Percentiles rank a stretch among this genome's conserved stretches.
These are phyloP conservation scores for Xylariaceae sp. DNA, from an alignment of 2,329 filamentous ascomycete species.

Conservation along the genomic window DNA sequence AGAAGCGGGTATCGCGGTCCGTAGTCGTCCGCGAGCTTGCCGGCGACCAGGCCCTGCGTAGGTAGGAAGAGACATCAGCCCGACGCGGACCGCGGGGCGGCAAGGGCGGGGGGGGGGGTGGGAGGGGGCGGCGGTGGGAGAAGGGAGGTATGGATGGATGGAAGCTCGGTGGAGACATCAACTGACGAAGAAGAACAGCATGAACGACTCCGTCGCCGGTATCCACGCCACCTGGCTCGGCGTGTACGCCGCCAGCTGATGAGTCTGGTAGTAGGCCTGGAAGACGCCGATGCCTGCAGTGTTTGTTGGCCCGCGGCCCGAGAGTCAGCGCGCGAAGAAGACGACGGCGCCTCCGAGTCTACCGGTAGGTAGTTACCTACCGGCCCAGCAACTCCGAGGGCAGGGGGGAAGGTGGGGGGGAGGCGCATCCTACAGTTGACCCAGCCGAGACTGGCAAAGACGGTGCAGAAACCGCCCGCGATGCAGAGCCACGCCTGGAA, in stretches of 20 bases:
- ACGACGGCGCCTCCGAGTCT: too few relatives aligned
- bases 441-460: conserved; percentile 15
- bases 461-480: conserved; percentile 12
- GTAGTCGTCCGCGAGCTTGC: conserved; percentile 13
- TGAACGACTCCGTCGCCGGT: conserved; percentile 10
- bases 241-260: conserved; percentile 11
- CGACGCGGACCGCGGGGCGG: too few relatives aligned
- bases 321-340: background rate
- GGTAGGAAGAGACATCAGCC: too few relatives aligned
- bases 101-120: too few relatives aligned
- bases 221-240: conserved; percentile 13
- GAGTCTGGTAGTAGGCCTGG: conserved; percentile 13
- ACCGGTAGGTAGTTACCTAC: too few relatives aligned
- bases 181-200: conserved; percentile 11
- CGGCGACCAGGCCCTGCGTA: conserved; percentile 8
- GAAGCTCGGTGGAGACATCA: too few relatives aligned
- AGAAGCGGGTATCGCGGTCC: conserved; percentile 33
- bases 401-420: background rate
- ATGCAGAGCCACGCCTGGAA: conserved; percentile 14
- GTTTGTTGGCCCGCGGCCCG: background rate
- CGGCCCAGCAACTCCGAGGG: too few relatives aligned
- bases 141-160: too few relatives aligned
- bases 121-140: too few relatives aligned
- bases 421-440: conserved; percentile 10
- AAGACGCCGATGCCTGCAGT: conserved; percentile 14